Evolutionary conservation across 345 rosid species (phyloP).

Genomic region (Rubroshorea leprosula): DNA sequence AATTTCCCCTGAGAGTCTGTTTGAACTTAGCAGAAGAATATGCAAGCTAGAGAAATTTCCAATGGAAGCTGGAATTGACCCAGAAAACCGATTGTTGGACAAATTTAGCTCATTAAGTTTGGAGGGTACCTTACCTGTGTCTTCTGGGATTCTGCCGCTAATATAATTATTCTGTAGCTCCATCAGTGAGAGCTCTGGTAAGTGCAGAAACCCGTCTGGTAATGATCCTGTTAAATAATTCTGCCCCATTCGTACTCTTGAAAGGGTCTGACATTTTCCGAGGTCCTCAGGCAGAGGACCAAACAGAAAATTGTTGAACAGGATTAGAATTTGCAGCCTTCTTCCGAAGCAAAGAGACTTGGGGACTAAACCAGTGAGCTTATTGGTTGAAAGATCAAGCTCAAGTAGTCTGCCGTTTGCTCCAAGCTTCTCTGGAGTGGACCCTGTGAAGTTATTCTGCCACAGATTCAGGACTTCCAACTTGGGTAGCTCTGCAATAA

Average conservation of each 20-base stretch:
- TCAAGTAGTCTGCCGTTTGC: slow-evolving; percentile 49
- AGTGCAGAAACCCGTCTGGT: slow-evolving; percentile 63
- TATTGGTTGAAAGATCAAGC: slow-evolving; percentile 83
- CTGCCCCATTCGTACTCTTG: slow-evolving; percentile 67
- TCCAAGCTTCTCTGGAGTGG: slow-evolving; percentile 70
- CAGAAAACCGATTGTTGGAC: slow-evolving; percentile 66
- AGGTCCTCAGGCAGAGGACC: slow-evolving; percentile 74
- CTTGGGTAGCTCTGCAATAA: slow-evolving; percentile 48
- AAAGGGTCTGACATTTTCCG: slow-evolving; percentile 57
- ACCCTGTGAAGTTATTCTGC: slow-evolving; percentile 89
- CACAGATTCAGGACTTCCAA: slow-evolving; percentile 60
- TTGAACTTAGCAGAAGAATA: slow-evolving; percentile 56
- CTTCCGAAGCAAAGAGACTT: slow-evolving; percentile 46
- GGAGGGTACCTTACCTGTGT: slow-evolving; percentile 23
- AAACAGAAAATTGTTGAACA: slow-evolving; percentile 77
- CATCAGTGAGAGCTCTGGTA: slow-evolving; percentile 56
- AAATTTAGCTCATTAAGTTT: slow-evolving; percentile 62
- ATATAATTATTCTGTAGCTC: slow-evolving; percentile 79
- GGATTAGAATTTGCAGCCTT: slow-evolving; percentile 52
- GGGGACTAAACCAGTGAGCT: slow-evolving; percentile 75
- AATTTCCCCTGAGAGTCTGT: slow-evolving; percentile 62
- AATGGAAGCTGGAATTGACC: slow-evolving; percentile 61
- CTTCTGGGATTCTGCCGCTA: slow-evolving; percentile 39
- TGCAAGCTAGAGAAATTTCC: slow-evolving; percentile 61
- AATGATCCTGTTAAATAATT: slow-evolving; percentile 71